A percentile compares a stretch with the other conserved stretches of the same genome.
Conservation (phyloP, 805 yeast genomes). For the Candida takata region DNA sequence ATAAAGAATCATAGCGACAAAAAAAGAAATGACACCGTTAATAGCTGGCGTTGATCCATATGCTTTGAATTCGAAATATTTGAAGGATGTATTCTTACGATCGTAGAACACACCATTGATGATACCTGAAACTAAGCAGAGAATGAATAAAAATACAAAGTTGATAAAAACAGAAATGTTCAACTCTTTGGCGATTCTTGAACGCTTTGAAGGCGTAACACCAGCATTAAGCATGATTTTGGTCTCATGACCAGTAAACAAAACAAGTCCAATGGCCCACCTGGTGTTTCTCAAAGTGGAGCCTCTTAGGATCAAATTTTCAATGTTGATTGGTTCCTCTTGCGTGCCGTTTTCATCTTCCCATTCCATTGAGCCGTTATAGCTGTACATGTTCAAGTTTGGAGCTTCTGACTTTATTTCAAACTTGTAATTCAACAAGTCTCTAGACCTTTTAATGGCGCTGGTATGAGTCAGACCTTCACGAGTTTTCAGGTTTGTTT, state of each 20-base stretch:
- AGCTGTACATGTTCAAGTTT: constrained; percentile 64
- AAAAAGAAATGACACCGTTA: constrained; percentile 66
- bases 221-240: constrained; percentile 80
- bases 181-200: constrained; percentile 67
- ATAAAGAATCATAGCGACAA: constrained; percentile 69
- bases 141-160: constrained; percentile 51
- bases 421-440: constrained; percentile 43
- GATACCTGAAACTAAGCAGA: constrained; percentile 64
- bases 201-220: constrained; percentile 66
- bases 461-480: constrained; percentile 59
- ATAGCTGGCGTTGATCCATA: constrained; percentile 56
- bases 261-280: constrained; percentile 72
- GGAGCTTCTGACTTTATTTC: constrained; percentile 78
- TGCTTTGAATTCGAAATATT: constrained; percentile 58
- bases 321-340: constrained; percentile 56
- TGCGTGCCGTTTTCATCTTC: constrained; percentile 29
- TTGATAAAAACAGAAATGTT: constrained; percentile 64
- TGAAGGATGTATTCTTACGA: constrained; percentile 41
- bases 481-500: constrained; percentile 66
- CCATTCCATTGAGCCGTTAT: constrained; percentile 61
- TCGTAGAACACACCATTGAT: constrained; percentile 65
- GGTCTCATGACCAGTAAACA: constrained; percentile 72
- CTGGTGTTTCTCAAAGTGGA: constrained; percentile 69
- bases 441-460: constrained; percentile 38
- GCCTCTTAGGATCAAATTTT: constrained; percentile 66